Evolutionary conservation across 768 basidiomycete species (phyloP).

Genomic region (Leccinum longicurvipes): DNA sequence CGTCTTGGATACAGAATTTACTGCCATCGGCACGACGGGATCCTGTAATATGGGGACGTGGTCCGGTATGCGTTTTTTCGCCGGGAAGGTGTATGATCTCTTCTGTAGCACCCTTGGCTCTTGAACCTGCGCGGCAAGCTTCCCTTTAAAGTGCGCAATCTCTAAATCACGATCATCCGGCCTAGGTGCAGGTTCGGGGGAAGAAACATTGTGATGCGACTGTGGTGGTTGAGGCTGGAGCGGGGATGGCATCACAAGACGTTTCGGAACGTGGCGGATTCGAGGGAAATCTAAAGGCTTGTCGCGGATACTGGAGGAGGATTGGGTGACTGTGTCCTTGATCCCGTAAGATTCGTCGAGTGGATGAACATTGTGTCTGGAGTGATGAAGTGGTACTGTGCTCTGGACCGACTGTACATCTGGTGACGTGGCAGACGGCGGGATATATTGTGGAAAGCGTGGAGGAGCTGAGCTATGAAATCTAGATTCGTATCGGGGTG

Average conservation of each 20-base stretch:
- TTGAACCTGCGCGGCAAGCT: constrained; percentile 7
- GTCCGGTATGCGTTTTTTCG: constrained; percentile 25
- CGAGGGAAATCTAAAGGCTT: constrained; percentile 15
- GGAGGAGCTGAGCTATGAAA: constrained; percentile 4
- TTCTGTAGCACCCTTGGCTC: constrained; percentile 23
- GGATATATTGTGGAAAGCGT: constrained; percentile 8
- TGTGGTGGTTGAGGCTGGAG: constrained; percentile 40
- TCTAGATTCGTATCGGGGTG: constrained; percentile 19
- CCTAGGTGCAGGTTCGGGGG: not conserved
- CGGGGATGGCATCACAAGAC: constrained; percentile 72
- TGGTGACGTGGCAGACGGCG: constrained; percentile 1
- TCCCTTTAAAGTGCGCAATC: constrained; percentile 2
- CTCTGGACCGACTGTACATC: constrained; percentile 4
- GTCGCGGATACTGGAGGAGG: constrained; percentile 8
- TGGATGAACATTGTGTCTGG: constrained; percentile 8
- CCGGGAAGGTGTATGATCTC: constrained; percentile 22
- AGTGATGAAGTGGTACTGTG: not conserved
- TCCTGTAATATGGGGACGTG: constrained; percentile 16
- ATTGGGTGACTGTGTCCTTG: not conserved
- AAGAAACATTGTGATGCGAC: constrained; percentile 15
- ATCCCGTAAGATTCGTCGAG: constrained; percentile 7
- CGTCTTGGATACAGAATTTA: constrained; percentile 9
- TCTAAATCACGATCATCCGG: constrained; percentile 1
- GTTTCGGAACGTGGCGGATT: constrained; percentile 51
- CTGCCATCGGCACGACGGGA: constrained; percentile 6